Conservation (phyloP, 139 green algal species). For the Chlamydomonas sphaeroides region DNA sequence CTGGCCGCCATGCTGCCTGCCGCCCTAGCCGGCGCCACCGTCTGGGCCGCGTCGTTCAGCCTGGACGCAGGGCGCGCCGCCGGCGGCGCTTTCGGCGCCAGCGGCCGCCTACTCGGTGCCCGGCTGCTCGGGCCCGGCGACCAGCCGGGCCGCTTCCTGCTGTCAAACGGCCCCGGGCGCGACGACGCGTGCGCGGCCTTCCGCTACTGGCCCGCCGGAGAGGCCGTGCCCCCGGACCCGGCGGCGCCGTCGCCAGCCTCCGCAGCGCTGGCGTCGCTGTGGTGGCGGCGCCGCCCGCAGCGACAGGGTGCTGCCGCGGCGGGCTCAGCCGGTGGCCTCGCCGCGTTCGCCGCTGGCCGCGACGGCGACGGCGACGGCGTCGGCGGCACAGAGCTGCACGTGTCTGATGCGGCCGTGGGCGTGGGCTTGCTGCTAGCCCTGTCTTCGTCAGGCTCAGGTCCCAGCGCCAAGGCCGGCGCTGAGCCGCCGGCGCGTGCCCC, state of each 20-base stretch:
- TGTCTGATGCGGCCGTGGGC: neutral
- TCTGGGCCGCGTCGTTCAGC: no score
- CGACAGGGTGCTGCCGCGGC: no score
- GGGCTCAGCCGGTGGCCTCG: neutral
- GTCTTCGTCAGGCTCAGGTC: no score
- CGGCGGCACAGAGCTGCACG: neutral
- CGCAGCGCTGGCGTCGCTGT: neutral
- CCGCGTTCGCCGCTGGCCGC: neutral
- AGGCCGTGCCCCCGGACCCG: neutral
- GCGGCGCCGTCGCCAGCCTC: neutral
- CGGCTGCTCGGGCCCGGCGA: neutral
- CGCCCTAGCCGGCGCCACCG: neutral
- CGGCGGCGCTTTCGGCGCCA: neutral
- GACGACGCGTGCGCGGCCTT: conserved; percentile 6
- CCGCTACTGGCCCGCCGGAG: conserved; percentile 10
- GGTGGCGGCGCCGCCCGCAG: neutral
- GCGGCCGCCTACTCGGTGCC: neutral
- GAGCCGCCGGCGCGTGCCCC: no score
- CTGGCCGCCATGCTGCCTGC: no score
- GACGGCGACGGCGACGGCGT: neutral
- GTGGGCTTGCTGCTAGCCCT: neutral
- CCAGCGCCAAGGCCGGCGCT: no score
- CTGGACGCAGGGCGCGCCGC: no score
- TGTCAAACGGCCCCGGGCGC: conserved; percentile 19
- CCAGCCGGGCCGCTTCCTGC: conserved; percentile 24